phyloP scores from a whole-genome alignment of 345 rosid species.

The Toxicodendron radicans region DNA sequence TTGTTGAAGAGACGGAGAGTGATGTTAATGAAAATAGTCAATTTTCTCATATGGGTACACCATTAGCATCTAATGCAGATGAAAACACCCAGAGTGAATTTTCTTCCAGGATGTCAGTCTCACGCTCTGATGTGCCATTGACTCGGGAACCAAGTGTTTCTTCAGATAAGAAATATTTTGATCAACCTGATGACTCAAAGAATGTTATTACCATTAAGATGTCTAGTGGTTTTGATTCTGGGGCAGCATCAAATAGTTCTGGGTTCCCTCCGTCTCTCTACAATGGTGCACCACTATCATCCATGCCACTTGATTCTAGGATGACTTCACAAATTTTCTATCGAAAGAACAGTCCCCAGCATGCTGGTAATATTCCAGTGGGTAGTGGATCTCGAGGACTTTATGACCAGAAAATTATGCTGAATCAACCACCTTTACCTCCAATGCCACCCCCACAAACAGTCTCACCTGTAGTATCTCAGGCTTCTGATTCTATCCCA shows the following conservation, averaged over 20 bases:
- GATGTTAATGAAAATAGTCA: conserved; percentile 74
- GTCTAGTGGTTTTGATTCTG: conserved; percentile 46
- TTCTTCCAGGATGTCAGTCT: conserved; percentile 85
- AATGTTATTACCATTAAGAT: conserved; percentile 45
- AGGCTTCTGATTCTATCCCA: conserved; percentile 47
- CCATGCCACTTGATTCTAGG: conserved; percentile 61
- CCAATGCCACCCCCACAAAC: conserved; percentile 79
- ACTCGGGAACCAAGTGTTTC: conserved; percentile 79
- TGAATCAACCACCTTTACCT: conserved; percentile 91
- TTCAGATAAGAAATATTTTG: conserved; percentile 75
- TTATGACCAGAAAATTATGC: conserved; percentile 63
- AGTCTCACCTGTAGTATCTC: conserved; percentile 50
- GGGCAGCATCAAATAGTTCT: conserved; percentile 35
- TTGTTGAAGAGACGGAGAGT: conserved; percentile 93
- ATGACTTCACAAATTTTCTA: conserved; percentile 57
- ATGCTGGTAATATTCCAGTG: conserved; percentile 35
- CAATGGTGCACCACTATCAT: conserved; percentile 42
- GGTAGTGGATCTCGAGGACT: conserved; percentile 60
- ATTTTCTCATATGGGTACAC: conserved; percentile 64
- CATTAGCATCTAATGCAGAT: conserved; percentile 63
- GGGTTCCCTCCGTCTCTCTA: conserved; percentile 56
- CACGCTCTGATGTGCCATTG: conserved; percentile 69
- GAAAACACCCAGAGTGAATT: conserved; percentile 84
- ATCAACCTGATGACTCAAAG: conserved; percentile 67
- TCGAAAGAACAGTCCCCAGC: conserved; percentile 63